Evolutionary conservation across 2,329 filamentous ascomycete species (phyloP).

Genomic region (Mollisiaceae sp.): DNA sequence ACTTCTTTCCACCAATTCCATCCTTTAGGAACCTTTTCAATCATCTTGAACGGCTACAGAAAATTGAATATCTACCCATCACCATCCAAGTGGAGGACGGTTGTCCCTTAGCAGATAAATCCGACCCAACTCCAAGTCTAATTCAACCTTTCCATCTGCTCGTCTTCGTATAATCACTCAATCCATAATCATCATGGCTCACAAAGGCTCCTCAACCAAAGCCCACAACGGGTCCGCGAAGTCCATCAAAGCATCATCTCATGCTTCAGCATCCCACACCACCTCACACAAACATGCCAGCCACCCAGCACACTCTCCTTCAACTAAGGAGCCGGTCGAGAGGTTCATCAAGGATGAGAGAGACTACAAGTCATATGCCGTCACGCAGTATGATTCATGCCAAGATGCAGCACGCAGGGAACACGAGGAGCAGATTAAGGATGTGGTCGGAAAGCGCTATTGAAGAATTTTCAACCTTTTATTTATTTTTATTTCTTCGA

Average conservation of each 20-base stretch:
- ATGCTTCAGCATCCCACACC: background rate
- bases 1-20: background rate
- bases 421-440: conserved; percentile 20
- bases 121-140: background rate
- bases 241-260: conserved; percentile 2
- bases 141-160: background rate
- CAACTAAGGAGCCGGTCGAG: conserved; percentile 11
- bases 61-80: background rate
- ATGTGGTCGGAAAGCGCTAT: conserved; percentile 20
- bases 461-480: background rate
- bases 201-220: conserved; percentile 21
- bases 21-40: too few relatives aligned
- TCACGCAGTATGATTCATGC: conserved; percentile 30
- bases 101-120: background rate
- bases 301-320: background rate
- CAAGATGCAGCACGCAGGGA: conserved; percentile 24
- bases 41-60: background rate
- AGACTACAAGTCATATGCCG: conserved; percentile 27
- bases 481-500: background rate
- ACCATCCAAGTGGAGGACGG: background rate
- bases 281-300: conserved; percentile 39
- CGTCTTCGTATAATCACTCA: background rate
- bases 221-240: conserved; percentile 23
- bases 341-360: conserved; percentile 27
- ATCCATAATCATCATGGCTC: background rate